These are phyloP conservation scores for Wallacemonas collosoma DNA, from an alignment of 208 protist genomes.

Conservation along the genomic window DNA sequence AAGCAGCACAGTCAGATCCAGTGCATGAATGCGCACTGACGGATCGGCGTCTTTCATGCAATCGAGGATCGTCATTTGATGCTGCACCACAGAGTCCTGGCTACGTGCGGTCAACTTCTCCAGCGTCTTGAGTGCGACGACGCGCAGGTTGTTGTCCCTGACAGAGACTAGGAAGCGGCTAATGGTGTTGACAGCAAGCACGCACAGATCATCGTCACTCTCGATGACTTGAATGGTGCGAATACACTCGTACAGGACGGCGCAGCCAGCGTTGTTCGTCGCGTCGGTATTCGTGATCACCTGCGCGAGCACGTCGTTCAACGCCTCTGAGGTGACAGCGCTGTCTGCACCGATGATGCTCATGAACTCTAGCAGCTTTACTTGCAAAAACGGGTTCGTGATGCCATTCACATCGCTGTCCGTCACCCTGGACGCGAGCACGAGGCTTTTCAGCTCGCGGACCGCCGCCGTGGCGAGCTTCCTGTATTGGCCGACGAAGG, in stretches of 20 bases:
- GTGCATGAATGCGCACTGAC: constrained; percentile 95
- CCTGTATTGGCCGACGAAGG: constrained; percentile 77
- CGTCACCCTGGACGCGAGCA: constrained; percentile 92
- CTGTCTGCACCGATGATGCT: constrained; percentile 94
- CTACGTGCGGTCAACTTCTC: constrained; percentile 89
- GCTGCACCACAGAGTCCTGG: constrained; percentile 87
- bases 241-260: constrained; percentile 98
- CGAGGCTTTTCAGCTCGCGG: constrained; percentile 94
- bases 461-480: constrained; percentile 92
- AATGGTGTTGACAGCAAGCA: constrained; percentile 98
- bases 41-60: constrained; percentile 97
- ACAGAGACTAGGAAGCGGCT: constrained; percentile 96
- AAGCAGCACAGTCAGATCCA: constrained; percentile 97
- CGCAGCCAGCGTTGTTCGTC: constrained; percentile 95
- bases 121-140: constrained; percentile 97
- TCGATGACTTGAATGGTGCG: constrained; percentile 98
- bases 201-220: constrained; percentile 78
- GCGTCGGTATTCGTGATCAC: constrained; percentile 98
- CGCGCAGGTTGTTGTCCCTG: constrained; percentile 99
- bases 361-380: constrained; percentile 96
- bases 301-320: constrained; percentile 98
- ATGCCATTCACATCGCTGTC: constrained; percentile 97
- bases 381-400: constrained; percentile 98
- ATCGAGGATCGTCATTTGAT: constrained; percentile 95
- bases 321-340: constrained; percentile 91